Conservation (phyloP, 2,329 filamentous ascomycete species). For the Pseudocercospora eumusae region DNA sequence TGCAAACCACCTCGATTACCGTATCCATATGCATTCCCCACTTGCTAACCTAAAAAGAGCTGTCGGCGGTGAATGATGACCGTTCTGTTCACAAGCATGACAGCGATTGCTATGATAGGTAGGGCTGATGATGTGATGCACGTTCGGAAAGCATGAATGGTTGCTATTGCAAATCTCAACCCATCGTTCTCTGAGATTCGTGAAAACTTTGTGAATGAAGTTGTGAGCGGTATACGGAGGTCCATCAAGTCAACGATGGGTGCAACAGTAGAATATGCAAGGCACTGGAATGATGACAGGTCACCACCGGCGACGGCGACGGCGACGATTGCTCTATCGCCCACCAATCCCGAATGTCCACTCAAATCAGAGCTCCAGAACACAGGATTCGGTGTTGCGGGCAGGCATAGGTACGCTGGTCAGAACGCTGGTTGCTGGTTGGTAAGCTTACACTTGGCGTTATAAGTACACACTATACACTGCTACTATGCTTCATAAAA, state of each 20-base stretch:
- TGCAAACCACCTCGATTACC: too few relatives aligned
- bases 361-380: neutral
- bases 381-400: neutral
- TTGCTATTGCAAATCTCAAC: too few relatives aligned
- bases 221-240: neutral
- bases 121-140: neutral
- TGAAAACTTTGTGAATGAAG: neutral
- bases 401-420: neutral
- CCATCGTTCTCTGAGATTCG: too few relatives aligned
- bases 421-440: neutral
- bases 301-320: too few relatives aligned
- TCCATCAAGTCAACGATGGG: too few relatives aligned
- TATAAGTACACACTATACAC: conserved; percentile 5
- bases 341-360: too few relatives aligned
- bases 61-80: neutral
- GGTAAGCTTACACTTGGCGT: neutral
- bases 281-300: too few relatives aligned
- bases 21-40: conserved; percentile 5
- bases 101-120: neutral
- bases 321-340: too few relatives aligned
- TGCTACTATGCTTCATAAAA: neutral
- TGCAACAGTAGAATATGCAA: too few relatives aligned
- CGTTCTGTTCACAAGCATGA: neutral
- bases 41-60: conserved; percentile 1
- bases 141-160: neutral